phyloP scores from a whole-genome alignment of 208 protist genomes.

The Acanthamoeba rhysodes region DNA sequence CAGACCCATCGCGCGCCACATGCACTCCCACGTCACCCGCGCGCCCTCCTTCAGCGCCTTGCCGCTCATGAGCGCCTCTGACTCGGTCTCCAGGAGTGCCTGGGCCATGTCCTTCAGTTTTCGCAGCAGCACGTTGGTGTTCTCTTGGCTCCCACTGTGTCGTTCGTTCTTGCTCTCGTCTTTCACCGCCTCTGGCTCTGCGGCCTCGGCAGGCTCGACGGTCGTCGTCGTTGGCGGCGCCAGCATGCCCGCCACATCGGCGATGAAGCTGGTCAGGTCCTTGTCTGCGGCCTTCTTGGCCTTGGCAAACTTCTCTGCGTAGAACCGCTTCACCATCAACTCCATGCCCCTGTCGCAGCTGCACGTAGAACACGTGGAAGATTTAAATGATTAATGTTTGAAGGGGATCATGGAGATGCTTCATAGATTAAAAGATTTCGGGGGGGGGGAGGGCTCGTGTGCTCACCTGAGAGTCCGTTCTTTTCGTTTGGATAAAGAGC shows the following conservation, averaged over 20 bases:
- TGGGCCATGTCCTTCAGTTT: neutral
- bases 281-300: slow-evolving; percentile 30
- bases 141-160: too few relatives aligned
- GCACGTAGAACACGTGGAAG: neutral
- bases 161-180: neutral
- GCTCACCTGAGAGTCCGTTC: too few relatives aligned
- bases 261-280: neutral
- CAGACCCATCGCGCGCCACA: neutral
- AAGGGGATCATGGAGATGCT: too few relatives aligned
- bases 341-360: slow-evolving; percentile 38
- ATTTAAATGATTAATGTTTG: too few relatives aligned
- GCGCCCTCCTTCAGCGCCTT: neutral
- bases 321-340: slow-evolving; percentile 59
- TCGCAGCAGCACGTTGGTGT: neutral
- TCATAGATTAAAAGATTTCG: too few relatives aligned
- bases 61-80: neutral
- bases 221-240: too few relatives aligned
- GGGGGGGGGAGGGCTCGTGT: too few relatives aligned
- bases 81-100: neutral
- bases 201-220: neutral
- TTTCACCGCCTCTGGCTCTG: neutral
- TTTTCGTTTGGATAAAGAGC: too few relatives aligned
- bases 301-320: slow-evolving; percentile 20
- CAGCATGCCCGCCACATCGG: neutral
- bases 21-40: neutral